Conservation (phyloP, 257 asterid species). For the Solanum tacnaense region DNA sequence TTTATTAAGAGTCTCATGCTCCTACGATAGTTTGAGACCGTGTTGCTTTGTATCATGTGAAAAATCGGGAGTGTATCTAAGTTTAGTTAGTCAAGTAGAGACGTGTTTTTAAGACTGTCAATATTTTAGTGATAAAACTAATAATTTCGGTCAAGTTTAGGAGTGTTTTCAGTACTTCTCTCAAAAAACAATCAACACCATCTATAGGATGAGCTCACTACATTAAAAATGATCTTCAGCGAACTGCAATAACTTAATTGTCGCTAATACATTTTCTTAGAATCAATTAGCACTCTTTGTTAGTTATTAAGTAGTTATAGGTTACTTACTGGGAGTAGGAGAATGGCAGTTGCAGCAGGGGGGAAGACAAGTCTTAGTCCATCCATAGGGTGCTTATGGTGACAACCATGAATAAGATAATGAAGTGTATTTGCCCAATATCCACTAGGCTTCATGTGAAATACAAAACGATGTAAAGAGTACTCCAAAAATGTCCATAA, state of each 20-base stretch:
- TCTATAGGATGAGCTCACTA: neutral
- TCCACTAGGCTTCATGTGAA: slow-evolving; percentile 26
- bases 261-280: no score
- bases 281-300: neutral
- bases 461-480: slow-evolving; percentile 31
- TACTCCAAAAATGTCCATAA: slow-evolving; percentile 37
- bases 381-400: slow-evolving; percentile 46
- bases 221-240: neutral
- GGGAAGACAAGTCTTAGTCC: slow-evolving; percentile 41
- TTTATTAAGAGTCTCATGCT: neutral
- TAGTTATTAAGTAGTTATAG: neutral
- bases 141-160: neutral
- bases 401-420: slow-evolving; percentile 44
- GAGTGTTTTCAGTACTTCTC: neutral
- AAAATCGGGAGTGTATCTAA: neutral
- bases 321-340: slow-evolving; percentile 23
- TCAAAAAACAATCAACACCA: no score
- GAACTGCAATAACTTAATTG: neutral
- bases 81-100: neutral
- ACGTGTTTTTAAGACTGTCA: neutral
- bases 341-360: slow-evolving; percentile 36
- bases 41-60: neutral
- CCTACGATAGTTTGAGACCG: neutral
- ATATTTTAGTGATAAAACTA: no score
- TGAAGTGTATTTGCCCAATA: slow-evolving; percentile 39